Conservation (phyloP, 257 asterid species). For the Ehretia macrophylla region DNA sequence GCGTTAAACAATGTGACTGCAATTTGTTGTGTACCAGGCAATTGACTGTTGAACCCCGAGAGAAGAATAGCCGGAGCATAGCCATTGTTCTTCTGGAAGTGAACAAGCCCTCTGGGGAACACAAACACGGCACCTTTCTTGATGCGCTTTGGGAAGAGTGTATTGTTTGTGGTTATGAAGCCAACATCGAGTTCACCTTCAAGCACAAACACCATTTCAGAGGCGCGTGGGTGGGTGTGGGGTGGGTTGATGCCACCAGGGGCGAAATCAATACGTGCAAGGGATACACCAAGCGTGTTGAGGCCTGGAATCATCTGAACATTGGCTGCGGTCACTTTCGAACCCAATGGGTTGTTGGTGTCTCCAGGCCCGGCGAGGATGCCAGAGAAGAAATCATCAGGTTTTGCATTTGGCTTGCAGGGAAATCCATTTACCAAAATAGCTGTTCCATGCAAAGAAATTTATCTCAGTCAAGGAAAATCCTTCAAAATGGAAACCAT, state of each 20-base stretch:
- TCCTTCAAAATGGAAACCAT: too few relatives aligned
- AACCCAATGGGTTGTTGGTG: conserved; percentile 43
- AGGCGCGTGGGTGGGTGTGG: conserved; percentile 73
- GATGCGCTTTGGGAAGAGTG: conserved; percentile 42
- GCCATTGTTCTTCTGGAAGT: conserved; percentile 39
- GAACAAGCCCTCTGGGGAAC: conserved; percentile 58
- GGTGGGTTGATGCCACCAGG: conserved; percentile 61
- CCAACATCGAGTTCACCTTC: conserved; percentile 54
- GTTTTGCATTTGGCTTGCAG: conserved; percentile 47
- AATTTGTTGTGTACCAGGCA: conserved; percentile 67
- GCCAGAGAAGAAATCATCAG: conserved; percentile 53
- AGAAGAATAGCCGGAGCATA: conserved; percentile 38
- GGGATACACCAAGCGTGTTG: conserved; percentile 70
- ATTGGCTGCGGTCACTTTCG: conserved; percentile 53
- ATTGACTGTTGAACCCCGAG: conserved; percentile 70
- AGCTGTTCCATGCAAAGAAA: conserved; percentile 20
- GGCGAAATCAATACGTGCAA: conserved; percentile 48
- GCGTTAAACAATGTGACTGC: conserved; percentile 49
- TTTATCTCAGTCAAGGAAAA: not conserved
- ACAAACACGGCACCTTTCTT: conserved; percentile 48
- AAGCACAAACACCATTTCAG: conserved; percentile 49
- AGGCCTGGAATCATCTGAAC: conserved; percentile 61
- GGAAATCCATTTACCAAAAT: conserved; percentile 46
- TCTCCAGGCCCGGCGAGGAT: conserved; percentile 40
- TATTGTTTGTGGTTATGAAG: conserved; percentile 51